Conservation (phyloP, 768 basidiomycete genomes). For the Lactifluus subvellereus region DNA sequence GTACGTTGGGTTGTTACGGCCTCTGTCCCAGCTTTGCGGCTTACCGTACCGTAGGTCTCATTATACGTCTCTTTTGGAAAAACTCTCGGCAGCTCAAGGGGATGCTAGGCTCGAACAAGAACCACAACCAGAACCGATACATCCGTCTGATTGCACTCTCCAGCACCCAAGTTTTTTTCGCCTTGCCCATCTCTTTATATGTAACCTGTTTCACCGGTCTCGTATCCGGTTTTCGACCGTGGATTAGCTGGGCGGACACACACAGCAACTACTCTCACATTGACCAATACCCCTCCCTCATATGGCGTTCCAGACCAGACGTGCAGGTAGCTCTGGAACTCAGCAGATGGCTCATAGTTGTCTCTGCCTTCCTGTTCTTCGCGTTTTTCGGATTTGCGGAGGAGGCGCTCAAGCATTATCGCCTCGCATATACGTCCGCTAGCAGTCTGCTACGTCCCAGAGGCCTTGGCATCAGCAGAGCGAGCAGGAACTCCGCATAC, state of each 20-base stretch:
- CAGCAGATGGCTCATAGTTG: constrained; percentile 37
- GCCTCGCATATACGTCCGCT: constrained; percentile 26
- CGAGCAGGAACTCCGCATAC: neutral
- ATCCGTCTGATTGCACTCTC: constrained; percentile 36
- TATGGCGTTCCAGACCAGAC: constrained; percentile 34
- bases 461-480: neutral
- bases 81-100: constrained; percentile 28
- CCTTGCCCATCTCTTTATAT: constrained; percentile 31
- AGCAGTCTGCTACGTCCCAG: constrained; percentile 28
- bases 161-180: constrained; percentile 28
- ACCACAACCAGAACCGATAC: constrained; percentile 43
- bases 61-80: constrained; percentile 29
- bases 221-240: constrained; percentile 32
- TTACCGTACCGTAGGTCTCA: constrained; percentile 22
- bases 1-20: constrained; percentile 26
- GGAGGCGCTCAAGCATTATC: constrained; percentile 41
- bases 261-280: constrained; percentile 47
- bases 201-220: constrained; percentile 29
- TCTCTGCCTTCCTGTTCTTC: constrained; percentile 41
- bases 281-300: constrained; percentile 31
- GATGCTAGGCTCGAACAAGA: constrained; percentile 27
- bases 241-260: constrained; percentile 44
- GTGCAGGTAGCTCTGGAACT: constrained; percentile 29
- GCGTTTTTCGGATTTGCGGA: constrained; percentile 50
- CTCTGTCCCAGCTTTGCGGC: neutral